Base-by-base conservation (phyloP, 495 filamentous ascomycete species). In the Penicillium malachiteum region DNA sequence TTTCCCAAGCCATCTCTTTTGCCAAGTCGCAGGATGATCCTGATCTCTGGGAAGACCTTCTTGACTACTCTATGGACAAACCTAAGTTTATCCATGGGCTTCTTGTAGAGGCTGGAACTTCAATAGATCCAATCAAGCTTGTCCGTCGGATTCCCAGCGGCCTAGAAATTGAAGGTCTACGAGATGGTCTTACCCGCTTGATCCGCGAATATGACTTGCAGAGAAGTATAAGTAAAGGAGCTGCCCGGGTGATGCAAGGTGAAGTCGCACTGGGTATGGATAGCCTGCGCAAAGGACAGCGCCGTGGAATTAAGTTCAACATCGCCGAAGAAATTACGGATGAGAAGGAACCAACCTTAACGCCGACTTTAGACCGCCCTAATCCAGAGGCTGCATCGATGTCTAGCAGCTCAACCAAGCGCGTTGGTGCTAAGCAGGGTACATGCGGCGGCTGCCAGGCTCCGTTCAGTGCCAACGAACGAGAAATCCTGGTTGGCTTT, bases 11-110 rank as follows among this genome's bases (percentile, higher is more conserved):
- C 43, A 97, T 98, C 57, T 81, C 87, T 7, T 98, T 97, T 58
- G 91, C 92, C 46, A 96, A 96, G 70, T 86, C 90, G 44, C 92
- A 96, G 67, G 82, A 92, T 54, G 93, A 97, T 55, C 83, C 84
- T 0, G 89, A 93, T 60, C 80, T 98, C 0, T 98, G 94, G 94
- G 87, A 96, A 57, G 94, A 98, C 63, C 80, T 98, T 9, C 84
- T 98, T 17, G 83, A 92, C 55, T 97, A 97, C 74, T 88, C 84
- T 18, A 97, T 98, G 95, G 90, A 96, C 70, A 96, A 96, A 59
- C 94, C 94, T 0, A 81, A 81, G 12, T 98, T 98, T 74, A 96
- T 98, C 53, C 86, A 90, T 14, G 95, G 89, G 3, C 76, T 98
- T 7, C 82, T 98, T 2, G 90, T 96, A 58, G 91, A 97, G 70